Evolutionary conservation across 805 yeast genomes (phyloP), one percentile per base, ranked within the genome.

Genomic region (Saccharomycopsis sp.): DNA sequence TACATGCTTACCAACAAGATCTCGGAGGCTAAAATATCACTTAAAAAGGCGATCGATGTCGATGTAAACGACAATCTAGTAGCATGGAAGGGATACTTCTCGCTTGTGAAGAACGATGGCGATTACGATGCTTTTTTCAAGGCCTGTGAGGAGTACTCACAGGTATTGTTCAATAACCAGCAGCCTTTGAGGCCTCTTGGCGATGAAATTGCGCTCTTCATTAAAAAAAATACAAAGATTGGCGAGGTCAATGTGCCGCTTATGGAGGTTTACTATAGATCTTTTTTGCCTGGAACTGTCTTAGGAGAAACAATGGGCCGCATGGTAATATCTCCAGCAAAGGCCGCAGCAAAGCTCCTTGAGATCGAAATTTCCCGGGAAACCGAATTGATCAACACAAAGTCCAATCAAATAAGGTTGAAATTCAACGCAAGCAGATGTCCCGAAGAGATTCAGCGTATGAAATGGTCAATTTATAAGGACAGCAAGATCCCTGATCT

Each of bases 71-170:
- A 73, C 1, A 81, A 84, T 54, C 62, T 82, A 1, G 68, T 80
- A 24, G 95, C 91, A 0, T 91, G 94, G 95, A 89, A 88, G 65
- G 98, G 98, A 0, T 75, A 85, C 59, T 71, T 83, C 59, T 78
- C 80, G 52, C 68, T 82, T 0, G 74, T 71, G 9, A 70, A 71
- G 56, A 64, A 70, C 12, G 63, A 64, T 7, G 67, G 73, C 2
- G 77, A 80, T 56, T 44, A 44, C 16, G 7, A 4, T 12, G 73
- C 71, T 61, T 84, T 79, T 67, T 84, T 86, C 64, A 64, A 68
- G 0, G 73, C 79, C 3, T 66, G 80, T 56, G 75, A 79, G 1
- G 70, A 73, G 2, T 77, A 79, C 60, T 72, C 82, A 23, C 70
- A 74, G 24, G 63, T 76, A 1, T 67, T 80, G 52, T 54, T 73